A percentile compares a stretch with the other conserved stretches of the same genome.
These are phyloP conservation scores for Diaporthe velutina DNA, from an alignment of 2,329 filamentous ascomycete genomes.

Conservation along the genomic window DNA sequence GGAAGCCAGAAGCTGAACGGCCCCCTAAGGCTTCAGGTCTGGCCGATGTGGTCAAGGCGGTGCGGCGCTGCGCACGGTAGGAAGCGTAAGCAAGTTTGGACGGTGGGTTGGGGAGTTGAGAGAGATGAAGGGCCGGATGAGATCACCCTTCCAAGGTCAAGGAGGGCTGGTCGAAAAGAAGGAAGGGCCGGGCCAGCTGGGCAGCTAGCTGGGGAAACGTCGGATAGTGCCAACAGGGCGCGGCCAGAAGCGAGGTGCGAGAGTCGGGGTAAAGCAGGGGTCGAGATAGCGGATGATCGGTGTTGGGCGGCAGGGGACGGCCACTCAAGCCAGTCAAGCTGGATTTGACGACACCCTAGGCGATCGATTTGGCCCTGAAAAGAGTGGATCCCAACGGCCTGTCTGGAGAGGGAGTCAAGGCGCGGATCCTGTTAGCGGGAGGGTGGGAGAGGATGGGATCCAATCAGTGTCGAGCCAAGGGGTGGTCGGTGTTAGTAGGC, in stretches of 20 bases:
- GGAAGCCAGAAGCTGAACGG: conserved; percentile 14
- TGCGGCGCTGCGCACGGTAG: background rate
- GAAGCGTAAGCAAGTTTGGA: conserved; percentile 7
- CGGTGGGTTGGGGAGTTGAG: background rate
- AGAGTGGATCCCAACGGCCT: conserved; percentile 35
- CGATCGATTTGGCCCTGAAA: conserved; percentile 37
- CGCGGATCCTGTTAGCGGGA: conserved; percentile 33
- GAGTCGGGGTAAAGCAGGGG: conserved; percentile 36
- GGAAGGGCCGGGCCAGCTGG: conserved; percentile 25
- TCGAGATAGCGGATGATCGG: conserved; percentile 28
- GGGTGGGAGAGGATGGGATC: conserved; percentile 34
- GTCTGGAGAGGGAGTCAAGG: conserved; percentile 29
- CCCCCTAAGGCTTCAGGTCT: conserved; percentile 20
- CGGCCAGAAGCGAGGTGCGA: conserved; percentile 33
- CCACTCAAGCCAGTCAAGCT: conserved; percentile 3
- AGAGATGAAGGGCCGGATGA: conserved; percentile 24
- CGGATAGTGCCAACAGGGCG: conserved; percentile 29
- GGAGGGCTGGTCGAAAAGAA: conserved; percentile 31
- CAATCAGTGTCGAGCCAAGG: conserved; percentile 39
- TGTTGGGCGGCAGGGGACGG: conserved; percentile 21
- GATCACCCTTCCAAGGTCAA: conserved; percentile 33
- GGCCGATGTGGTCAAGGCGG: conserved; percentile 3
- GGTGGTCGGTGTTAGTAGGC: conserved; percentile 18
- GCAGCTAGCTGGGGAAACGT: conserved; percentile 30
- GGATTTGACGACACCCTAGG: conserved; percentile 27